Percentiles rank a stretch among this genome's conserved stretches.
Conservation (phyloP, 805 yeast species). For the Jamesozyma lodderae region DNA sequence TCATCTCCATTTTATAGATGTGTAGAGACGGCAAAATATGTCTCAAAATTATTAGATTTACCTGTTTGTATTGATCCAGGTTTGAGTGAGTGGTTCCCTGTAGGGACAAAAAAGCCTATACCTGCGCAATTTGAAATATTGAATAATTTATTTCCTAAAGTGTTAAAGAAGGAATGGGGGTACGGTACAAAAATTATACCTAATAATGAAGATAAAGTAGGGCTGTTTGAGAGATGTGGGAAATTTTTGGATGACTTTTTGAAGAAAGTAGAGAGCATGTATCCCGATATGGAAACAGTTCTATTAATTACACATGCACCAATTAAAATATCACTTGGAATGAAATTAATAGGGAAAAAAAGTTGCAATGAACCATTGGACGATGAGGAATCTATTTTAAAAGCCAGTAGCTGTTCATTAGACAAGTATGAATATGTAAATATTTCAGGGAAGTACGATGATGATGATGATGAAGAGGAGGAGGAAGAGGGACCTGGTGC, state of each 20-base stretch:
- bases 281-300: constrained; percentile 54
- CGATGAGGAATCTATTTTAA: constrained; percentile 38
- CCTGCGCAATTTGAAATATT: constrained; percentile 51
- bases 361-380: constrained; percentile 45
- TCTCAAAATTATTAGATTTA: constrained; percentile 48
- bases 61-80: constrained; percentile 70
- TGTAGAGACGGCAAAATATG: constrained; percentile 68
- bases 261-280: constrained; percentile 44
- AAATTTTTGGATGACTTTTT: constrained; percentile 49
- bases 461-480: neutral
- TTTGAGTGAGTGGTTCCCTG: constrained; percentile 85
- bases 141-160: constrained; percentile 43
- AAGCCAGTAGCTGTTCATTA: constrained; percentile 81
- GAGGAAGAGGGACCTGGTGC: neutral
- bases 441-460: neutral
- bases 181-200: constrained; percentile 46
- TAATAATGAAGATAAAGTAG: constrained; percentile 55
- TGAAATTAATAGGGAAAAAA: constrained; percentile 51
- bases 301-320: constrained; percentile 91
- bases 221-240: constrained; percentile 55
- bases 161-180: constrained; percentile 39
- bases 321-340: constrained; percentile 78
- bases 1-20: constrained; percentile 87
- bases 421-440: constrained; percentile 43
- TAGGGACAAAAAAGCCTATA: constrained; percentile 47